Evolutionary conservation across 768 basidiomycete species (phyloP), one percentile per base, ranked within the genome.

Genomic region (Phallus indusiatus): DNA sequence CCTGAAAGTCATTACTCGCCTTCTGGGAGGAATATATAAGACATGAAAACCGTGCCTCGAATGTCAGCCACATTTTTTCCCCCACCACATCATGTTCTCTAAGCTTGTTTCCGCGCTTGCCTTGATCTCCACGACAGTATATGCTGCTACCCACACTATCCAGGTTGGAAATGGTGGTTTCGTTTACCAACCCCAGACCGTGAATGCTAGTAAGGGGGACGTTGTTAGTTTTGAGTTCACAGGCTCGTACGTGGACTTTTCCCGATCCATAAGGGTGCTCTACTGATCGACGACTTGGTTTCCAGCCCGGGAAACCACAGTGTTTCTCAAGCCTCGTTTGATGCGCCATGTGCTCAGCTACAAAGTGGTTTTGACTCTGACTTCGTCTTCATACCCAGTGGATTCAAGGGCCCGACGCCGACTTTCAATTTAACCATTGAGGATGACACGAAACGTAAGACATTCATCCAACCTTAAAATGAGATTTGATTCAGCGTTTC

Each of bases 361-460:
- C 35, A 63, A 0, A 73, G 73, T n/a, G 81, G 81, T 14, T 81
- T 81, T 56, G 78, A 81, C 69, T 82, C 82, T 18, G 81, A 81
- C 24, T 80, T 71, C 71, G 71, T 82, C 48, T 68, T 64, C 53
- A 68, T 81, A 37, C 73, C 76, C 28, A 18, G 51, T 12, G 60
- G 55, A 47, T 64, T 67, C 12, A 65, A 68, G 6, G 61, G 60
- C n/a, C 46, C 62, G 0, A 55, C 68, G 18, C 78, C 78, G 0
- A 66, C 69, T 50, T 84, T 73, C 72, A 78, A 80, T 61, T 58
- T 82, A 51, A 82, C 81, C 4, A 73, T 84, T 60, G 78, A 78
- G 0, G 65, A 82, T 61, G 75, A 70, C 60, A 55, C 68, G 5
- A 70, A 68, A 59, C 81, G 81, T 81, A 58, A 63, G 78, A 68